Evolutionary conservation across 2,329 filamentous ascomycete species (phyloP), one percentile per base, ranked within the genome.

Genomic region (Cyclaneusma minus): DNA sequence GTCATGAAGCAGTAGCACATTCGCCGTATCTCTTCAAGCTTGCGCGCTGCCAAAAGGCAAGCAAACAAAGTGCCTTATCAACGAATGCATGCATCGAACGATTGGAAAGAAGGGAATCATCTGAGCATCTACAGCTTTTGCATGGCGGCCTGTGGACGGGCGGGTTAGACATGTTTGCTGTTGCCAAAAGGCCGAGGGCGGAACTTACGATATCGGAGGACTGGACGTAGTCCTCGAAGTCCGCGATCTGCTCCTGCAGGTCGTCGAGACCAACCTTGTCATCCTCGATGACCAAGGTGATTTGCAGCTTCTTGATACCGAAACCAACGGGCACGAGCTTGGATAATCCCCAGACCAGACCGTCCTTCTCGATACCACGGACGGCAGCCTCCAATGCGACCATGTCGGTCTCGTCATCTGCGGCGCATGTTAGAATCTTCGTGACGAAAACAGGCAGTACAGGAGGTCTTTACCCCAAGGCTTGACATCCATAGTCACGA

Each of bases 221-320:
- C 73, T 98, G 89, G 51, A 98, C 84, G 56, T 82, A 78, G 55
- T 98, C 89, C 65, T 95, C 89, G 47, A 85, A 69, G 42, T 69
- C 81, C 13, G 71, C 68, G 47, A 95, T 91, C 64, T 80, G 49
- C 52, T 82, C 73, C 68, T 93, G 72, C 43, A 98, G 75, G 37
- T 94, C 87, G 44, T 77, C 70, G 39, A 81, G 55, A 41, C 81
- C 85, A 51, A 98, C 57, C 72, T 94, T 94, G 42, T 95, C 87
- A 54, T 98, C 89, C 68, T 95, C 89, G 40, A 95, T 64, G 45
- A 95, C 84, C 44, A 95, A 60, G 76, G 82, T 95, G 67, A 98
- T 92, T 71, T 95, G 87, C 38, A 98, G 75, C 73, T 95, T 95
- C 70, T 81, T 89, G 68, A 98, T 91, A 68, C 89, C 89, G 68